Conservation (phyloP, 192 early-diverging fungal species). For the Coemansia sp. region DNA sequence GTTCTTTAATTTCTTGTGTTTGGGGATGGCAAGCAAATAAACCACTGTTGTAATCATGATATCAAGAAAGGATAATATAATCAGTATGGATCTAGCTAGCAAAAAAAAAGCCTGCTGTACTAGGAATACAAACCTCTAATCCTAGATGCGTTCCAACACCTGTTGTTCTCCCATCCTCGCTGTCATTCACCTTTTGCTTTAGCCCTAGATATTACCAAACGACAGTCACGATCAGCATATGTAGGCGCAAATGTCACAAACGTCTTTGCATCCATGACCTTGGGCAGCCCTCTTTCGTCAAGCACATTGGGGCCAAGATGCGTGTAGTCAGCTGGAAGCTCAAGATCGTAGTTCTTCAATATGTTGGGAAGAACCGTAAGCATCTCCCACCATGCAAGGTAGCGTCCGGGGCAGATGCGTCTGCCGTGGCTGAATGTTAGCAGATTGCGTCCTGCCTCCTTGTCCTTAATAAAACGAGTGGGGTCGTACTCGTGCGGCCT, state of each 20-base stretch:
- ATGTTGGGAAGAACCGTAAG: slow-evolving; percentile 24
- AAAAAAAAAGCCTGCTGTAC: no score
- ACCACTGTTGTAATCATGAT: no score
- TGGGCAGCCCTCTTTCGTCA: slow-evolving; percentile 26
- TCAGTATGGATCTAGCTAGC: no score
- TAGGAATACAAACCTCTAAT: no score
- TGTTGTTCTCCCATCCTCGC: no score
- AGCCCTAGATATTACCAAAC: slow-evolving; percentile 5
- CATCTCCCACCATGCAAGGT: slow-evolving; percentile 35
- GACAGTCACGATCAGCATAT: slow-evolving; percentile 24
- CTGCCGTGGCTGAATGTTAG: slow-evolving; percentile 32
- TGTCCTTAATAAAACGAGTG: slow-evolving; percentile 14
- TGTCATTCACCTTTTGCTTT: no score
- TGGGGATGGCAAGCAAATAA: no score
- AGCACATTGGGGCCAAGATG: slow-evolving; percentile 26
- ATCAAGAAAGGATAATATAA: no score
- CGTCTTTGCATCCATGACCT: slow-evolving; percentile 22
- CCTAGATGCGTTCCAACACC: no score
- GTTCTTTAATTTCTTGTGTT: no score
- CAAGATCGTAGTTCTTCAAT: slow-evolving; percentile 32
- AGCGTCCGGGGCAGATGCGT: slow-evolving; percentile 29
- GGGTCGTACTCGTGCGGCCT: slow-evolving; percentile 22
- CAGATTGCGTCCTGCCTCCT: slow-evolving; percentile 10
- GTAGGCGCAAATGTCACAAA: slow-evolving; percentile 20
- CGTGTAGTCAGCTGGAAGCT: slow-evolving; percentile 19